Evolutionary conservation across 768 basidiomycete species (phyloP).

Genomic region (Trametes maxima): DNA sequence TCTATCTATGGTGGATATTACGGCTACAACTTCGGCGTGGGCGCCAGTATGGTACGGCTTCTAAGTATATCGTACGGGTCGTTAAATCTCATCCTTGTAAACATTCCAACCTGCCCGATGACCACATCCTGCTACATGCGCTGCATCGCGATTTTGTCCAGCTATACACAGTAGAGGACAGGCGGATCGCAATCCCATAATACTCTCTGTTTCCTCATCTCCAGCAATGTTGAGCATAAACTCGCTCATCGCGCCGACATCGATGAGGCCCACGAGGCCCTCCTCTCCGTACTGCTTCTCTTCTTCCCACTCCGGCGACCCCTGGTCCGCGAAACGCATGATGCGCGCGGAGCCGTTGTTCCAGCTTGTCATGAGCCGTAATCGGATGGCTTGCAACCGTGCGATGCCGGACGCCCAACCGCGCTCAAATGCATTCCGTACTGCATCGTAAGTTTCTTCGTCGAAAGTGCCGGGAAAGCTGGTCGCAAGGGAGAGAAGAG

Average conservation of each 20-base stretch:
- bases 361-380: slow-evolving; percentile 48
- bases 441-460: slow-evolving; percentile 40
- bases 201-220: background rate
- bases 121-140: slow-evolving; percentile 41
- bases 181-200: background rate
- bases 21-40: background rate
- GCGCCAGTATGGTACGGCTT: background rate
- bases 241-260: slow-evolving; percentile 32
- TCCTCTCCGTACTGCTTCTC: slow-evolving; percentile 22
- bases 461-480: slow-evolving; percentile 33
- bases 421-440: slow-evolving; percentile 54
- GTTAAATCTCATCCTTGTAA: slow-evolving; percentile 37
- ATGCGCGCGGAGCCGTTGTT: slow-evolving; percentile 45
- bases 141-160: slow-evolving; percentile 30
- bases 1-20: background rate
- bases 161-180: slow-evolving; percentile 45
- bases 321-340: slow-evolving; percentile 41
- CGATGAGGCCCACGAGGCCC: slow-evolving; percentile 37
- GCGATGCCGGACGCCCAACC: slow-evolving; percentile 67
- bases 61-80: background rate
- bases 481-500: slow-evolving; percentile 51
- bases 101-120: slow-evolving; percentile 39
- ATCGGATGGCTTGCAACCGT: slow-evolving; percentile 51
- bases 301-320: slow-evolving; percentile 30
- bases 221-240: slow-evolving; percentile 28